phyloP scores from a whole-genome alignment of 352 stramenopile species.

The Phytophthora hibernalis region DNA sequence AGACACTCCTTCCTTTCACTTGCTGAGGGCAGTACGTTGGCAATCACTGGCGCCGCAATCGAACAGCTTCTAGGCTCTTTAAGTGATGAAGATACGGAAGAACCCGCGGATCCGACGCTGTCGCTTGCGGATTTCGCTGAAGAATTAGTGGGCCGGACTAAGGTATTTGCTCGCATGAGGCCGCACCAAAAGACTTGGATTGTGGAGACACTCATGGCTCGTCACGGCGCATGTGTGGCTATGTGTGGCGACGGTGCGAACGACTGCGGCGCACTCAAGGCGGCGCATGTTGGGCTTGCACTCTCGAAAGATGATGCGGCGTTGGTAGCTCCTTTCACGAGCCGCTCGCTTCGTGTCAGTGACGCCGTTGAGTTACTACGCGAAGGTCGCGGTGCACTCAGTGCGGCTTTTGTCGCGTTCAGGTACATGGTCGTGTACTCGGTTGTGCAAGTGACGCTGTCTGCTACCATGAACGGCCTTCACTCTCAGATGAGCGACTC shows the following conservation, averaged over 20 bases:
- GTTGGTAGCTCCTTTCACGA: slow-evolving; percentile 93
- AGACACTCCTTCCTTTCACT: slow-evolving; percentile 58
- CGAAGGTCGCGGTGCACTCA: slow-evolving; percentile 91
- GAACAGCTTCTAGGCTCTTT: slow-evolving; percentile 47
- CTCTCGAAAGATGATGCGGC: slow-evolving; percentile 91
- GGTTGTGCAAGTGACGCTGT: slow-evolving; percentile 84
- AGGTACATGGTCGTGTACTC: slow-evolving; percentile 95
- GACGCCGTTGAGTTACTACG: slow-evolving; percentile 86
- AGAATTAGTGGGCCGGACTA: slow-evolving; percentile 58
- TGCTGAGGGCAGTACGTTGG: slow-evolving; percentile 66
- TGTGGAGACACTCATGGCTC: slow-evolving; percentile 68
- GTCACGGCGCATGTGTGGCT: slow-evolving; percentile 56
- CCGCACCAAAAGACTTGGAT: slow-evolving; percentile 88
- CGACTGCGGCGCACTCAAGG: slow-evolving; percentile 91
- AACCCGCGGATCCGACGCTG: slow-evolving; percentile 7
- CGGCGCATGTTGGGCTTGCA: slow-evolving; percentile 91
- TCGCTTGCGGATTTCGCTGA: slow-evolving; percentile 52
- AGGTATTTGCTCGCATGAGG: slow-evolving; percentile 77
- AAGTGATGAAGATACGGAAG: slow-evolving; percentile 28
- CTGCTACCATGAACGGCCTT: slow-evolving; percentile 68
- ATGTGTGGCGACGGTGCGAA: slow-evolving; percentile 87
- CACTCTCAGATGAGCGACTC: slow-evolving; percentile 77
- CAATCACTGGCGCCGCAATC: slow-evolving; percentile 68
- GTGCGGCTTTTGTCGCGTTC: slow-evolving; percentile 89
- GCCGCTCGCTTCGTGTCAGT: slow-evolving; percentile 79